Evolutionary conservation across 2,329 filamentous ascomycete species (phyloP).

Genomic region (Exophiala calicioides): DNA sequence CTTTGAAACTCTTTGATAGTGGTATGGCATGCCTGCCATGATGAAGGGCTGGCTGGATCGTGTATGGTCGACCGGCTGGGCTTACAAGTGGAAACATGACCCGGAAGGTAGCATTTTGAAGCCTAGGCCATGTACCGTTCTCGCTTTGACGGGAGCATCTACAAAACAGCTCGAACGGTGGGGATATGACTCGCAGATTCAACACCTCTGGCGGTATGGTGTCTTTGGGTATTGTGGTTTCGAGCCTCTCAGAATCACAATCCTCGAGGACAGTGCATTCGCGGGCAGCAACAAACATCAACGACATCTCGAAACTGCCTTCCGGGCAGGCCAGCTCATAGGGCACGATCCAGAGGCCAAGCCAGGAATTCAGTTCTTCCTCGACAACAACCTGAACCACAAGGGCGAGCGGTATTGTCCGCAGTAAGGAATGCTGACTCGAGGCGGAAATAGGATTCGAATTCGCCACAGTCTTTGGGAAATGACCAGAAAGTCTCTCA

Average conservation of each 20-base stretch:
- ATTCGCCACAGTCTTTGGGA: too few species aligned
- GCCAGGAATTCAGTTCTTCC: conserved; percentile 9
- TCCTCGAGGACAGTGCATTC: conserved; percentile 7
- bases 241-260: conserved; percentile 17
- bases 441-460: too few species aligned
- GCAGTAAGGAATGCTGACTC: neutral
- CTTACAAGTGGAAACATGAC: conserved; percentile 11
- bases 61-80: conserved; percentile 14
- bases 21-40: conserved; percentile 14
- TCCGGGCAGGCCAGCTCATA: conserved; percentile 8
- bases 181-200: conserved; percentile 14
- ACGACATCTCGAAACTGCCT: conserved; percentile 7
- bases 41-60: conserved; percentile 16
- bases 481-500: too few species aligned
- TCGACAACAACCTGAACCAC: conserved; percentile 10
- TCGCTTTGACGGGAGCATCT: conserved; percentile 11
- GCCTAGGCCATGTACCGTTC: conserved; percentile 9
- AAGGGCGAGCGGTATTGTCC: conserved; percentile 5
- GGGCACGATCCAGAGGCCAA: conserved; percentile 9
- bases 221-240: conserved; percentile 16
- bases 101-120: conserved; percentile 9
- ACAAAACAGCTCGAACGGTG: conserved; percentile 10
- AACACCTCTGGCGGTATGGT: conserved; percentile 15
- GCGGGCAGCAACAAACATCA: conserved; percentile 6
- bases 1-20: too few species aligned